These are phyloP conservation scores for Saccharomycopsis javanensis DNA, from an alignment of 805 yeast genomes.

Conservation along the genomic window DNA sequence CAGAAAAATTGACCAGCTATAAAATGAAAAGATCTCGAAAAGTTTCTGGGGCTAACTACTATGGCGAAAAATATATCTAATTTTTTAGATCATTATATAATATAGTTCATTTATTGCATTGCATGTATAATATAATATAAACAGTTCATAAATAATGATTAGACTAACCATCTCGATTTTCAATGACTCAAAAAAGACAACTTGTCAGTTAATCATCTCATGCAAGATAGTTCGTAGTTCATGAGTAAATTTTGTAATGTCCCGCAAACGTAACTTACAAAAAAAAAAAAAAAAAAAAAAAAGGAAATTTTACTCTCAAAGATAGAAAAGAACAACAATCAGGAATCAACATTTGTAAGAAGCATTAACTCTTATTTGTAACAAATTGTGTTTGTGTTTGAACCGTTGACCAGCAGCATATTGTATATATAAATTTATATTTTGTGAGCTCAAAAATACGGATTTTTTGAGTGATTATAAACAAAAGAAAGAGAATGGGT, in stretches of 20 bases:
- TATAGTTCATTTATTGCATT: too few relatives aligned
- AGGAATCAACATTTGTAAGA: too few relatives aligned
- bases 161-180: background rate
- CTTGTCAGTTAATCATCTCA: background rate
- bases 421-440: too few relatives aligned
- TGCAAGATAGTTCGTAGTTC: background rate
- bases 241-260: background rate
- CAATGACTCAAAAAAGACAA: background rate
- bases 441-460: too few relatives aligned
- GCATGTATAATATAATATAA: too few relatives aligned
- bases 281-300: background rate
- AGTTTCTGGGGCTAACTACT: background rate
- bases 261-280: background rate
- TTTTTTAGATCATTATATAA: background rate
- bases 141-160: too few relatives aligned
- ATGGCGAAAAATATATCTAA: background rate
- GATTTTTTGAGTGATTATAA: background rate
- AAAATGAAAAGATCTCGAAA: background rate
- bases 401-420: too few relatives aligned
- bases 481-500: constrained; percentile 15
- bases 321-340: too few relatives aligned
- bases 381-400: too few relatives aligned
- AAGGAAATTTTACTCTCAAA: background rate
- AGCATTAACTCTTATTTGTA: too few relatives aligned
- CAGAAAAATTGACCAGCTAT: background rate